phyloP scores from a whole-genome alignment of 192 early-diverging fungal species.

The Coemansia furcata region DNA sequence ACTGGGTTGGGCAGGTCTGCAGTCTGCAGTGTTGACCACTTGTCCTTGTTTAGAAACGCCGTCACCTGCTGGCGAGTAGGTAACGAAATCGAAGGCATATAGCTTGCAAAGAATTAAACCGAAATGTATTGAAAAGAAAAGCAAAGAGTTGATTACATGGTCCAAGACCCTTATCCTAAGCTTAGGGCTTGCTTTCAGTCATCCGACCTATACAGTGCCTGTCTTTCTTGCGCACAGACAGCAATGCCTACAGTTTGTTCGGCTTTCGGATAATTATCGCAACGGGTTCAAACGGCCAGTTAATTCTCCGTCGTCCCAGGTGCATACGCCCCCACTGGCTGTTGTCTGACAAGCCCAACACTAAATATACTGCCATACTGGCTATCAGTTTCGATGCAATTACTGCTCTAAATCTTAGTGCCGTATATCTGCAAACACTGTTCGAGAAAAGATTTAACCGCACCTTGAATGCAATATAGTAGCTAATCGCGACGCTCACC shows the following conservation, averaged over 20 bases:
- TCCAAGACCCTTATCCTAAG: neutral
- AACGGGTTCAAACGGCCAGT: neutral
- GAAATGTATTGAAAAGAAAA: neutral
- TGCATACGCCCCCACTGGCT: conserved; percentile 16
- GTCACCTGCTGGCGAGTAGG: conserved; percentile 38
- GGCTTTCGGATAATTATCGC: neutral
- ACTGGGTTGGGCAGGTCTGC: conserved; percentile 27
- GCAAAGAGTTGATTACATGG: neutral
- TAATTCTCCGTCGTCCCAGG: conserved; percentile 9
- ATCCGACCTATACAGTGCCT: neutral
- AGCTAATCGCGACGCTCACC: no score
- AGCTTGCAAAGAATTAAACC: no score
- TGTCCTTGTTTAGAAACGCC: conserved; percentile 36
- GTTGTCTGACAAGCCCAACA: no score
- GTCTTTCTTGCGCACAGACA: neutral
- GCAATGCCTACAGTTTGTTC: neutral
- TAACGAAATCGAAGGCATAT: conserved; percentile 15
- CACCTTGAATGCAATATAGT: neutral
- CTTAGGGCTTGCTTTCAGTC: neutral
- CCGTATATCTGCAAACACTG: neutral
- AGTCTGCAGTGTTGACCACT: conserved; percentile 15
- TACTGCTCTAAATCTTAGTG: neutral
- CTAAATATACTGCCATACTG: no score
- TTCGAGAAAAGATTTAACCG: neutral
- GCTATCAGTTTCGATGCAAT: neutral